Evolutionary conservation across 495 filamentous ascomycete genomes (phyloP), one percentile per base, ranked within the genome.

Genomic region (Xylaria curta): DNA sequence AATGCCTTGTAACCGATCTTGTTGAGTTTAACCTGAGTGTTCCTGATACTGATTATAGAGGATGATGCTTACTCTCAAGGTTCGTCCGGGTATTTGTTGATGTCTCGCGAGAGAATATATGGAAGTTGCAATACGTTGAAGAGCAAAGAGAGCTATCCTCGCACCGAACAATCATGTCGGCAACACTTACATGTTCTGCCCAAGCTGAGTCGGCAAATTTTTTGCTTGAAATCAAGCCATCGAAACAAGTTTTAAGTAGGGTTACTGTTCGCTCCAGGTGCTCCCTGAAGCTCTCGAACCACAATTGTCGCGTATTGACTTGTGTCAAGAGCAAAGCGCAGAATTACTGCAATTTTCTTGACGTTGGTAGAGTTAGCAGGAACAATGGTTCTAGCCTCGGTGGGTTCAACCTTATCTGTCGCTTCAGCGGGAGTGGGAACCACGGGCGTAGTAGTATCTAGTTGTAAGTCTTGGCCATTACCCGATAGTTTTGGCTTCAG

Each of bases 261-360:
- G 6, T 69, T 40, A 51, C 40, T 54, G 44, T 47, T 73, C 26
- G 53, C 31, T 17, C 63, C 31, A 38, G 7, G 17, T 58, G 67
- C 38, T 13, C 76, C 76, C 54, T 79, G 73, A 53, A 99, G 82
- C 84, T 99, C 96, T 53, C 96, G 86, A 72, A 99, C 84, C 10
- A 94, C 96, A 87, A 99, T 92, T 2, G 97, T 99, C 0, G 96
- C 96, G 78, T 98, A 99, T 78, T 95, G 93, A 79, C 94, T 95
- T 1, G 89, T 88, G 28, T 90, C 91, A 24, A 99, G 85, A 78
- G 95, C 90, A 80, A 99, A 90, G 79, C 91, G 97, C 67, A 98
- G 77, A 15, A 97, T 85, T 2, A 97, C 90, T 12, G 94, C 95
- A 68, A 98, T 83, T 78, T 93, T 95, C 66, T 78, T 73, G 13